These are phyloP conservation scores for grape (Vitis vinifera) DNA, from an alignment of 164 flowering plant species.

Conservation along the genomic window DNA sequence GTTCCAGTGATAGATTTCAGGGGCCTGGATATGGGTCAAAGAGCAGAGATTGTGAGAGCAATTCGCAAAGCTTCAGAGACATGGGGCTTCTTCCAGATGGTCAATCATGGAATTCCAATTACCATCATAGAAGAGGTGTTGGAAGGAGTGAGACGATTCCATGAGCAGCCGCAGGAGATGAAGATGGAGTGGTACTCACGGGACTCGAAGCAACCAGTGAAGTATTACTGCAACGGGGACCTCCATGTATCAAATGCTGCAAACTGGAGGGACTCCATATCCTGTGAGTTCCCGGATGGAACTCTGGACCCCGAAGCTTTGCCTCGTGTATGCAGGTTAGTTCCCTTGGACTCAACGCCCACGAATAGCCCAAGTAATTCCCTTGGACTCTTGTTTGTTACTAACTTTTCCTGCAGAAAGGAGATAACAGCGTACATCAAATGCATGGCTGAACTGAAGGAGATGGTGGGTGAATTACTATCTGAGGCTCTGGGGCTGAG, in stretches of 20 bases:
- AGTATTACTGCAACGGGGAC: constrained; percentile 26
- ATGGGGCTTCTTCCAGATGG: constrained; percentile 41
- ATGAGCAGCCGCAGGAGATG: constrained; percentile 33
- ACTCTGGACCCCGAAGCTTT: constrained; percentile 14
- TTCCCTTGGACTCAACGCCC: too few relatives aligned
- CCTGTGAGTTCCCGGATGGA: constrained; percentile 21
- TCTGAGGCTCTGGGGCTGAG: constrained; percentile 39
- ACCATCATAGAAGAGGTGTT: constrained; percentile 21
- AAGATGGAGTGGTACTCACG: constrained; percentile 30
- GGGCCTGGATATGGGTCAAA: neutral
- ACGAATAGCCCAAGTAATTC: too few relatives aligned
- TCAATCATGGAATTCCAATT: constrained; percentile 35
- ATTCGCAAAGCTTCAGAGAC: constrained; percentile 24
- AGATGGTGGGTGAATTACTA: constrained; percentile 20
- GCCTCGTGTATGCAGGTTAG: constrained; percentile 18
- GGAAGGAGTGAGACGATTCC: constrained; percentile 22
- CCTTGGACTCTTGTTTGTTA: too few relatives aligned
- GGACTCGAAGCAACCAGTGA: constrained; percentile 12
- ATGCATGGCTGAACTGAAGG: constrained; percentile 14
- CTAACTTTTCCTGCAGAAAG: neutral
- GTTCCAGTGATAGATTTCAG: constrained; percentile 27
- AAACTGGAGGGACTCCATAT: constrained; percentile 32
- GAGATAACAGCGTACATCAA: neutral
- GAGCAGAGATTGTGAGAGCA: constrained; percentile 15
- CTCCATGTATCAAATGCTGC: constrained; percentile 25